A percentile compares a stretch with the other conserved stretches of the same genome.
Conservation (phyloP, 83 land plant genomes). For the Picea abies region DNA sequence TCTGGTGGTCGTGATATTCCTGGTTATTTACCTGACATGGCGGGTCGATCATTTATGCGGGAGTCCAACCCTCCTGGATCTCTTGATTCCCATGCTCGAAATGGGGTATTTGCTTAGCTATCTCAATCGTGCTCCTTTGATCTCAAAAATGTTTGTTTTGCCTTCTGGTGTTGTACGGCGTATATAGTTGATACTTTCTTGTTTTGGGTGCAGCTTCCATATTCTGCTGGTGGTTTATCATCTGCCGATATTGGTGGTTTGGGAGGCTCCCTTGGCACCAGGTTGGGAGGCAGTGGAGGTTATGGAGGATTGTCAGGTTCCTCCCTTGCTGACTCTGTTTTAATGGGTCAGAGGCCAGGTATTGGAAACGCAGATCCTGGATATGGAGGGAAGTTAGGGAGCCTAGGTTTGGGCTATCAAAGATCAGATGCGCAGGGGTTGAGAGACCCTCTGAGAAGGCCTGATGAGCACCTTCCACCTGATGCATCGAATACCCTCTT, state of each 20-base stretch:
- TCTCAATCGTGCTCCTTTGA: neutral
- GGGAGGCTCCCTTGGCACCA: conserved; percentile 2
- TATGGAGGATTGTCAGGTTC: conserved; percentile 29
- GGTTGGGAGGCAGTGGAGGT: conserved; percentile 11
- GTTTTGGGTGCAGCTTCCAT: neutral
- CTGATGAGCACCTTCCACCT: conserved; percentile 45
- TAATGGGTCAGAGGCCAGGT: conserved; percentile 12
- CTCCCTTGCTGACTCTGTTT: conserved; percentile 23
- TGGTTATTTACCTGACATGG: conserved; percentile 18
- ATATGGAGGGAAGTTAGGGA: conserved; percentile 8
- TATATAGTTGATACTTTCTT: neutral
- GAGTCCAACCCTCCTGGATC: conserved; percentile 6
- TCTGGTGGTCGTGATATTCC: conserved; percentile 11
- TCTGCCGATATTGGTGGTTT: neutral
- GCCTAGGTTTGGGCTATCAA: conserved; percentile 14
- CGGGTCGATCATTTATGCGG: neutral
- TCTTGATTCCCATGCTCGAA: conserved; percentile 4
- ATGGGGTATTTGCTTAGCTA: neutral
- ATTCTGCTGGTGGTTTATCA: neutral
- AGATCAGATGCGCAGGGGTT: conserved; percentile 23
- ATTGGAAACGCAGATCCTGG: conserved; percentile 19
- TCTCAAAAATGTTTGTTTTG: too few species aligned
- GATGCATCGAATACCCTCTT: conserved; percentile 70
- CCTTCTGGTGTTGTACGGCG: neutral
- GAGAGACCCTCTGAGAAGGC: conserved; percentile 23